A percentile compares a stretch with the other conserved stretches of the same genome.
Evolutionary conservation across 495 filamentous ascomycete genomes (phyloP).

Genomic region (Aspergillus ostianus): DNA sequence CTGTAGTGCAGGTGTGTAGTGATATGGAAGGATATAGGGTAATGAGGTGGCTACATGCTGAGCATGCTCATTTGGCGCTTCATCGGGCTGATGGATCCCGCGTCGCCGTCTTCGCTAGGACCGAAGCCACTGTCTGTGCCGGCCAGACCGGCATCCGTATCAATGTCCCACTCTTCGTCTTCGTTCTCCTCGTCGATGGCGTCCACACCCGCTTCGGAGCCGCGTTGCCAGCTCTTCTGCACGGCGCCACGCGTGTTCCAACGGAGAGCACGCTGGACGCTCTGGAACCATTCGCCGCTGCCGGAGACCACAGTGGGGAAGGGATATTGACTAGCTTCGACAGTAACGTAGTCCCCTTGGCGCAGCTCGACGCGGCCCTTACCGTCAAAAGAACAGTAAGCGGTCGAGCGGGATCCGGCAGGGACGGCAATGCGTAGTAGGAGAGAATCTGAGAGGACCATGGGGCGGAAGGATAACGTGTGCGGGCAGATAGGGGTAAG

Average conservation of each 20-base stretch:
- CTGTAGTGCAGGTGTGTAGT: no score
- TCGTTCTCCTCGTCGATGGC: conserved; percentile 33
- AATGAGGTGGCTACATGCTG: conserved; percentile 37
- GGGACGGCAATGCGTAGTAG: conserved; percentile 86
- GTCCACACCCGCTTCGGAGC: conserved; percentile 28
- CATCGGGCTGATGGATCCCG: conserved; percentile 58
- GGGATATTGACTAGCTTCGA: conserved; percentile 90
- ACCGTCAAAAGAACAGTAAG: conserved; percentile 95
- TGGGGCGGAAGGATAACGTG: conserved; percentile 92
- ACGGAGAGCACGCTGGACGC: conserved; percentile 80
- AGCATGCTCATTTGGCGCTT: conserved; percentile 66
- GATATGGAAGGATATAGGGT: conserved; percentile 36
- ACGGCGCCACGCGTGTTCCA: conserved; percentile 89
- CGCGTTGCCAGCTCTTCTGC: conserved; percentile 74
- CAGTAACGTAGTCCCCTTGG: conserved; percentile 89
- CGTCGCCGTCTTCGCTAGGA: conserved; percentile 62
- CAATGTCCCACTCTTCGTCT: conserved; percentile 68
- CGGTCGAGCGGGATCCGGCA: conserved; percentile 77
- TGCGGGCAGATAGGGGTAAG: conserved; percentile 97
- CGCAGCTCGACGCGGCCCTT: conserved; percentile 90
- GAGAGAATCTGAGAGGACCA: conserved; percentile 97
- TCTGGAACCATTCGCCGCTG: conserved; percentile 89
- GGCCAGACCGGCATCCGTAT: conserved; percentile 66
- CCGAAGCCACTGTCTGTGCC: conserved; percentile 51
- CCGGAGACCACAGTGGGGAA: conserved; percentile 87